Evolutionary conservation across 2,329 filamentous ascomycete genomes (phyloP).

Genomic region (Aspergillus melleus): DNA sequence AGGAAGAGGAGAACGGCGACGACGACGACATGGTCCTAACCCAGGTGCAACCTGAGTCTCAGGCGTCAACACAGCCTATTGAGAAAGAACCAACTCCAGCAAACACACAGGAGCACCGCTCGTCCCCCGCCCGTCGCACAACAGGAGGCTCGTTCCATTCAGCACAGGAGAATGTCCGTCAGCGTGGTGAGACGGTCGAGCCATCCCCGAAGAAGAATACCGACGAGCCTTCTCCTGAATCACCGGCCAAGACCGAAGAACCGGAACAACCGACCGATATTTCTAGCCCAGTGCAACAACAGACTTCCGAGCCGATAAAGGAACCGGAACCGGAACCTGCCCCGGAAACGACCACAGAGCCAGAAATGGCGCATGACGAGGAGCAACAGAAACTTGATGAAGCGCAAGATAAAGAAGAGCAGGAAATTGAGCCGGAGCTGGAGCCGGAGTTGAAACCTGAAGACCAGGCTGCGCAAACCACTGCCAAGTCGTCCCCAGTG

Average conservation of each 20-base stretch:
- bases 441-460: conserved; percentile 5
- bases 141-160: conserved; percentile 51
- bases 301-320: conserved; percentile 1
- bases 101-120: conserved; percentile 21
- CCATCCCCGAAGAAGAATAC: conserved; percentile 25
- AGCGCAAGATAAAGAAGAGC: background rate
- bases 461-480: background rate
- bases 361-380: conserved; percentile 1
- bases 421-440: background rate
- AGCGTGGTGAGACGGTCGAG: conserved; percentile 39
- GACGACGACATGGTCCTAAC: conserved; percentile 41
- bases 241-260: conserved; percentile 10
- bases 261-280: background rate
- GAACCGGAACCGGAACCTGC: conserved; percentile 3
- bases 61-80: conserved; percentile 34
- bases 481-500: conserved; percentile 15
- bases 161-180: conserved; percentile 40
- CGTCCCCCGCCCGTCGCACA: conserved; percentile 36
- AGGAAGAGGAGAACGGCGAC: conserved; percentile 39
- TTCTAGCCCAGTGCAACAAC: background rate
- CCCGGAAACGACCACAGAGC: background rate
- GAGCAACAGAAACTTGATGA: conserved; percentile 1
- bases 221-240: conserved; percentile 18
- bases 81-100: conserved; percentile 27
- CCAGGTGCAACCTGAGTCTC: conserved; percentile 31